Percentiles rank a stretch among this genome's conserved stretches.
These are phyloP conservation scores for Alternaria arbusti DNA, from an alignment of 2,329 filamentous ascomycete species.

Conservation along the genomic window DNA sequence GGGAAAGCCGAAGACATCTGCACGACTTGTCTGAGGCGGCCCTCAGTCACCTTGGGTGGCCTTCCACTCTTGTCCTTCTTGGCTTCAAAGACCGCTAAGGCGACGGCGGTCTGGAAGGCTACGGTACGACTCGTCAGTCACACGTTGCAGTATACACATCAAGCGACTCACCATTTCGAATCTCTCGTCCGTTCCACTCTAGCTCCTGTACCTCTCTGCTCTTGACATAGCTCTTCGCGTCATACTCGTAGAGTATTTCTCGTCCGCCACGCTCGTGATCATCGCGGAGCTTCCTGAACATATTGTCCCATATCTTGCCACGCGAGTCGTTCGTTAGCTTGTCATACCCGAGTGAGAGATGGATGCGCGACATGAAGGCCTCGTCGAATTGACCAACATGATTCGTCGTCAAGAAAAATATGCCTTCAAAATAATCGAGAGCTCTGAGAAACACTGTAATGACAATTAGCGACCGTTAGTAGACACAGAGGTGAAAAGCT, in stretches of 20 bases:
- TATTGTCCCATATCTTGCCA: neutral
- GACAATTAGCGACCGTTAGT: too few species aligned
- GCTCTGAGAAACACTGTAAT: conserved; percentile 32
- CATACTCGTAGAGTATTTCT: neutral
- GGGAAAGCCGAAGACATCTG: too few species aligned
- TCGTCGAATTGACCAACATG: conserved; percentile 37
- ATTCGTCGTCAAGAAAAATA: conserved; percentile 43
- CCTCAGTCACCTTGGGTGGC: too few species aligned
- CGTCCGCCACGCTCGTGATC: neutral
- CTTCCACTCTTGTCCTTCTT: too few species aligned
- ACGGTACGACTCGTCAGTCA: too few species aligned
- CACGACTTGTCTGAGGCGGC: too few species aligned
- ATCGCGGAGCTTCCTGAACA: neutral
- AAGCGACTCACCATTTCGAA: neutral
- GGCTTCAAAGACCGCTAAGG: too few species aligned
- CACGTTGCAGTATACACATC: too few species aligned
- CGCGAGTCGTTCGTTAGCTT: neutral
- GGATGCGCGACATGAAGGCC: conserved; percentile 37
- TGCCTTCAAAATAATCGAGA: conserved; percentile 38
- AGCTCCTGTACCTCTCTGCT: neutral
- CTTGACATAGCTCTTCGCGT: neutral
- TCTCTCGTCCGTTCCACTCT: neutral
- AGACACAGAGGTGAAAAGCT: too few species aligned
- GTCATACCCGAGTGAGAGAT: conserved; percentile 4
- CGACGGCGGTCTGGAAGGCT: too few species aligned